Percentiles rank a stretch among this genome's conserved stretches.
Conservation (phyloP, 352 stramenopile species). For the Globisporangium ultimum region DNA sequence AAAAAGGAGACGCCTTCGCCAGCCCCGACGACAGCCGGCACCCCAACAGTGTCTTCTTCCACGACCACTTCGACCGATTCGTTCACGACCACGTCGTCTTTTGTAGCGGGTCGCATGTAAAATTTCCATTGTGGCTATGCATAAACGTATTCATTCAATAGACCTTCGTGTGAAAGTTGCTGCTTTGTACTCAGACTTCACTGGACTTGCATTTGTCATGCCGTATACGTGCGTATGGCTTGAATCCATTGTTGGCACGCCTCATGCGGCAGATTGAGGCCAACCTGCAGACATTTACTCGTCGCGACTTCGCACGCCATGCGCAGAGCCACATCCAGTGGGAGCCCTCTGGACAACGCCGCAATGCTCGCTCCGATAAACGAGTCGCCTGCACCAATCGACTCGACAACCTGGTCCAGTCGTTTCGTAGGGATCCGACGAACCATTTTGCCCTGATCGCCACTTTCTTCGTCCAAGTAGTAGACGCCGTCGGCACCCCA, state of each 20-base stretch:
- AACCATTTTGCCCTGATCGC: background rate
- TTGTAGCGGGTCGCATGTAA: too few relatives aligned
- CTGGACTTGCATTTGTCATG: too few relatives aligned
- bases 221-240: background rate
- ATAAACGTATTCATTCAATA: too few relatives aligned
- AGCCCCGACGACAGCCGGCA: too few relatives aligned
- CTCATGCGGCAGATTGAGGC: conserved; percentile 33
- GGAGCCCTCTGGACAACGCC: conserved; percentile 24
- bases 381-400: conserved; percentile 68
- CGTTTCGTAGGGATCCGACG: conserved; percentile 35
- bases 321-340: conserved; percentile 30
- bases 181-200: too few relatives aligned
- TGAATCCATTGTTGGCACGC: conserved; percentile 16
- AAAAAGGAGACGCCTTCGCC: too few relatives aligned
- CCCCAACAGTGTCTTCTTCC: too few relatives aligned
- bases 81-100: too few relatives aligned
- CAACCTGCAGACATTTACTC: conserved; percentile 53
- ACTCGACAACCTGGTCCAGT: conserved; percentile 48
- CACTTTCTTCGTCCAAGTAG: conserved; percentile 24
- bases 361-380: conserved; percentile 70
- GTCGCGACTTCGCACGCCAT: conserved; percentile 53
- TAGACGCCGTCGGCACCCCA: conserved; percentile 63
- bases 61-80: too few relatives aligned
- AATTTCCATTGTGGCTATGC: too few relatives aligned
- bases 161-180: too few relatives aligned